Evolutionary conservation across 1,284 basidiomycete genomes (phyloP), one percentile per base, ranked within the genome.

Genomic region (Tilletiaria anomala): DNA sequence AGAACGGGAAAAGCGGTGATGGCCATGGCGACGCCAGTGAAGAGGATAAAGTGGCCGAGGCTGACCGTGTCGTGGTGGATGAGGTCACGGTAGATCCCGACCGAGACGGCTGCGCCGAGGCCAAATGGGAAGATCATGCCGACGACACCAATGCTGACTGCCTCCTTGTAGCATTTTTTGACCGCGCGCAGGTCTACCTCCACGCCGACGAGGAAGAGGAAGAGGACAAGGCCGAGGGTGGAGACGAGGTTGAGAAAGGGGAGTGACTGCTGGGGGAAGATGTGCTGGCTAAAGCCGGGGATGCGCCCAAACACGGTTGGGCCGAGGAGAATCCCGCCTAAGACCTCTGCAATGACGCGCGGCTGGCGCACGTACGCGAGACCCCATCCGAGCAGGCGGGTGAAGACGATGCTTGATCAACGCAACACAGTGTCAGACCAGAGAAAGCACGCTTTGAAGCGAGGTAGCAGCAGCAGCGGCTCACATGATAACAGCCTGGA

Each of bases 1-100:
- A 96, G 75, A 3, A 97, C 89, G 0, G 75, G 70, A 40, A 71
- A 70, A 0, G 88, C 88, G 0, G 88, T 94, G 67, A 94, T 94
- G 2, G 82, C 80, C 70, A 80, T 86, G 1, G 87, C 80, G 14
- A 91, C 84, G 37, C 86, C 85, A 32, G 84, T 79, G 68, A 94
- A 96, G 32, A 97, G 78, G 73, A 96, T 77, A 68, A 96, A 96
- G 63, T 93, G 76, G 1, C 83, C 80, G 65, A 83, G 78, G 33
- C 78, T 70, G 43, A 81, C 76, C 34, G 68, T 70, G 19, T 58
- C 44, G 10, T 35, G 38, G 52, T 79, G 73, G 58, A 91, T 80
- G 68, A 89, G 91, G 3, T 75, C 62, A 40, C 80, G 70, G 71
- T 91, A 96, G 23, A 96, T 64, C 1, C 83, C 79, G 2, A 80